Base-by-base conservation (phyloP, 2,329 filamentous ascomycete species). In the Pezicula rhizophila region DNA sequence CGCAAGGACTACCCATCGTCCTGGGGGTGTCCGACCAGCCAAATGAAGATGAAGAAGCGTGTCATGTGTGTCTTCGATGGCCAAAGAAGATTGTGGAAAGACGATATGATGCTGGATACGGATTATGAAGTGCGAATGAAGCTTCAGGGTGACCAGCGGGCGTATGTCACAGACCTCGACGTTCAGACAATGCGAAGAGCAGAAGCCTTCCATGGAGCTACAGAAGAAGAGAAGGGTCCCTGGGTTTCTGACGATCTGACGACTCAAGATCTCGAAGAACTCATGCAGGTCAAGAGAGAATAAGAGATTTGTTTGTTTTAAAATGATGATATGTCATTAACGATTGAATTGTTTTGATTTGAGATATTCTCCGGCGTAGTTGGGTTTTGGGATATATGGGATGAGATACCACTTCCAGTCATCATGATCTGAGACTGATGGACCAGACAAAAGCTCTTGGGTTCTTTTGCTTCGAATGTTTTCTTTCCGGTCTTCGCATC, bases 21-120 rank as follows among this genome's bases (percentile, higher is more conserved):
- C 2, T 99, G 93, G 93, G 92, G 93, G 46, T 93, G 91, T 61
- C 81, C 91, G 54, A 84, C 87, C 62, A 87, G 89, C 61, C 90
- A 93, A 73, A 96, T 97, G 89, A 95, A 87, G 64, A 95, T 95
- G 82, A 96, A 95, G 81, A 96, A 96, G 80, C 87, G 93, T 25
- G 89, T 96, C 48, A 77, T 97, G 61, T 89, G 89, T 55, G 88
- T 95, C 17, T 99, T 95, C 62, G 90, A 97, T 63, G 93, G 93
- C 1, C 78, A 78, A 14, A 83, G 91, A 46, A 84, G 92, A 38
- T 77, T 99, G 44, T 93, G 88, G 79, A 97, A 97, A 74, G 93
- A 99, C 65, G 93, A 99, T 70, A 93, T 97, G 89, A 95, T 96
- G 90, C 83, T 99, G 44, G 89, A 91, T 59, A 90, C 87, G 14